Base-by-base conservation (phyloP, 2,329 filamentous ascomycete species). In the Diaporthe velutina region DNA sequence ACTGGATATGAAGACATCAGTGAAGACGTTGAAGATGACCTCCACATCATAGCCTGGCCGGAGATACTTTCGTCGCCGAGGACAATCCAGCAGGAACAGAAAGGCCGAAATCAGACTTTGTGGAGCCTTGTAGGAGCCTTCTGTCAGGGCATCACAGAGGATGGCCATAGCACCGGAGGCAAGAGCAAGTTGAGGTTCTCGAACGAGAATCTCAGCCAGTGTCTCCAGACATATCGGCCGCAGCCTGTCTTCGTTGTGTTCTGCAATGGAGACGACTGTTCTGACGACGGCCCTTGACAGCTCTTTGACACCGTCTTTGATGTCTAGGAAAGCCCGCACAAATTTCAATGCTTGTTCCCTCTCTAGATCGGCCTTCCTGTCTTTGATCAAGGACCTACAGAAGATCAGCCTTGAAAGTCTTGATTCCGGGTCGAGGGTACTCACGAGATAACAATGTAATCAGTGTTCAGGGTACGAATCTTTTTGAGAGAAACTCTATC, bases 291-390 rank as follows among this genome's bases (percentile, higher is more conserved):
- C 93, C 74, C 94, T 90, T 1, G 97, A 97, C 48, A 99, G 90
- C 82, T 99, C 96, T 77, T 91, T 90, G 12, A 97, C 93, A 15
- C 97, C 97, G 77, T 95, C 95, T 81, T 98, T 98, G 77, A 98
- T 95, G 81, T 99, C 97, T 3, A 99, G 87, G 80, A 99, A 99
- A 13, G 96, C 95, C 75, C 97, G 92, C 35, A 98, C 93, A 82
- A 99, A 98, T 82, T 99, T 99, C 79, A 99, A 87, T 17, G 97
- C 97, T 84, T 99, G 97, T 83, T 99, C 97, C 71, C 97, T 91
- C 85, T 99, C 97, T 25, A 99, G 94, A 79, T 96, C 96, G n/a
- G 96, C 95, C 83, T 98, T 98, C 80, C 94, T 93, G 82, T 98
- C 97, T 82, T 98, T 98, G 77, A 97, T 95, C 45, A 99, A 87